A percentile compares a stretch with the other conserved stretches of the same genome.
These are phyloP conservation scores for Puccinia hordei DNA, from an alignment of 1,284 basidiomycete species.

Conservation along the genomic window DNA sequence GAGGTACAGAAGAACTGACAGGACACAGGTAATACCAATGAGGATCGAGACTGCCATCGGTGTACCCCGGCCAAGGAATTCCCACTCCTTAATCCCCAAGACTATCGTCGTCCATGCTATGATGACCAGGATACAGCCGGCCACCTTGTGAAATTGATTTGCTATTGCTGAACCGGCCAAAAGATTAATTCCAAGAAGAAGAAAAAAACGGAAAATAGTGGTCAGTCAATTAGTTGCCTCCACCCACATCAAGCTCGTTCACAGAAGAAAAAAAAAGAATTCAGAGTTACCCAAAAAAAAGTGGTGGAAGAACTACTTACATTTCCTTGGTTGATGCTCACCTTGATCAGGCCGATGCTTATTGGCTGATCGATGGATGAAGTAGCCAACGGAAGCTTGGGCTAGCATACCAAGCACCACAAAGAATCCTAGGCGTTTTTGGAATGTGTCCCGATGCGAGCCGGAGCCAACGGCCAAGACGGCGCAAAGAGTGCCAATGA, in stretches of 20 bases:
- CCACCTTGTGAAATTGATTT: constrained; percentile 11
- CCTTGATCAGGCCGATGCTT: not conserved
- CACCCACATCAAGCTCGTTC: not conserved
- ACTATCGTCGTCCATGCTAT: constrained; percentile 35
- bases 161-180: not conserved
- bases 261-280: too few relatives aligned
- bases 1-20: not conserved
- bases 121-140: constrained; percentile 29
- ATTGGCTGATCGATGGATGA: constrained; percentile 35
- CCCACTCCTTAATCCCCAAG: constrained; percentile 49
- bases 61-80: constrained; percentile 39
- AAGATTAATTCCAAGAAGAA: not conserved
- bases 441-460: constrained; percentile 40
- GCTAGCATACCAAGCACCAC: constrained; percentile 33
- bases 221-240: not conserved
- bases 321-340: not conserved
- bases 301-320: not conserved
- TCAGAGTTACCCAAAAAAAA: not conserved
- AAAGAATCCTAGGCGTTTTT: constrained; percentile 39
- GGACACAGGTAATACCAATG: constrained; percentile 30
- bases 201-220: not conserved
- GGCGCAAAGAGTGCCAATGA: constrained; percentile 36
- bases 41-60: constrained; percentile 32
- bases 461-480: constrained; percentile 37
- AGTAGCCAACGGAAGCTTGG: constrained; percentile 37